Base-by-base conservation (phyloP, 805 yeast genomes). In the Yarrowia sp. region DNA sequence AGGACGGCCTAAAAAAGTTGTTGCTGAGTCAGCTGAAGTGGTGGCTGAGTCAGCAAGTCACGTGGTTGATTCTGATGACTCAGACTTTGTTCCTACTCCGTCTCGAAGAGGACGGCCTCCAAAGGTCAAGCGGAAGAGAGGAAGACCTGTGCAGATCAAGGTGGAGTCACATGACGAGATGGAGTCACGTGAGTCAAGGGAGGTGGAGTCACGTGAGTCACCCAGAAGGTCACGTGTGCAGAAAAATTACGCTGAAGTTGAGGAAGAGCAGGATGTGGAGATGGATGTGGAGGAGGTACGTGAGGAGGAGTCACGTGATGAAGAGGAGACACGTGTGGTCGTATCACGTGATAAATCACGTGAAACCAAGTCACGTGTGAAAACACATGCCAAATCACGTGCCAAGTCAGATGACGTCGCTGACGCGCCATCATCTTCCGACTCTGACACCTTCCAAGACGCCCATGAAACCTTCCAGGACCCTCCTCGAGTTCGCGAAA, bases 401-500 rank as follows among this genome's bases (percentile, higher is more conserved):
- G 28, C 28, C 28, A 22, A 22, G 5, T 22, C 28, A 22, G 4
- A 22, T 22, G 28, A 22, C 28, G 28, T 22, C 28, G 28, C 28
- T 22, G 4, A 22, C 28, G 28, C 28, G 3, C 28, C 28, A 5
- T 22, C 28, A 22, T 38, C 33, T 14, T 48, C 55, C 6, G 55
- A 48, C 39, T 10, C 35, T 39, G 55, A 48, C 17, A 48, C 55
- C 5, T 48, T 48, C n/a, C 32, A 48, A 41, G 55, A 48, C 55
- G 55, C 55, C 13, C 55, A 48, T 14, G 55, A 48, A 15, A 41
- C 33, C 11, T 48, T 48, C 22, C 55, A 48, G 41, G 41, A 33
- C 28, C 11, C 14, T 8, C 14, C 35, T 1, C 13, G 39, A 9
- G 38, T 6, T 1, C 22, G 53, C 2, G 36, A 11, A 15, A 47